These are phyloP conservation scores for Saprolegnia parasitica DNA, from an alignment of 352 stramenopile species.

Conservation along the genomic window DNA sequence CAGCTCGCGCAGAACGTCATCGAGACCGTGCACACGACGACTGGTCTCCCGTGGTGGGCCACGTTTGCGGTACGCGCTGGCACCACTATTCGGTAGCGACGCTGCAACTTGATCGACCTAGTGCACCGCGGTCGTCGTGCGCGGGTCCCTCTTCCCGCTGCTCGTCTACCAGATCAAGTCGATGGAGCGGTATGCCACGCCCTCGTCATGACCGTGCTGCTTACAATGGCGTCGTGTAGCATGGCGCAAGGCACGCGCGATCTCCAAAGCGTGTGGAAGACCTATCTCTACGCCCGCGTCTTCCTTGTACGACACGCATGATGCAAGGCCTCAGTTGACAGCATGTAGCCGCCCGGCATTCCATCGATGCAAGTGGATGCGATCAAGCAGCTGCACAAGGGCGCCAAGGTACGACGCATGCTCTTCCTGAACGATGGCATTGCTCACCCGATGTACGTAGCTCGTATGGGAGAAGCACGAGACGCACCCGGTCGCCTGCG, in stretches of 20 bases:
- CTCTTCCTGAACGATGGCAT: neutral
- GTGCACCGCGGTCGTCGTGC: slow-evolving; percentile 59
- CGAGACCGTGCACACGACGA: slow-evolving; percentile 57
- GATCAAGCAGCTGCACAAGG: slow-evolving; percentile 45
- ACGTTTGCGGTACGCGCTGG: slow-evolving; percentile 45
- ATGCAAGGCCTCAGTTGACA: neutral
- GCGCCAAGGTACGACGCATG: slow-evolving; percentile 35
- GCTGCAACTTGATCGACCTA: slow-evolving; percentile 18
- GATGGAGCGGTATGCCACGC: slow-evolving; percentile 46
- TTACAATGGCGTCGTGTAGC: slow-evolving; percentile 19
- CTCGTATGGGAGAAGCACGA: slow-evolving; percentile 72
- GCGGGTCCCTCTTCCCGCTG: slow-evolving; percentile 61
- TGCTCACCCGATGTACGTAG: slow-evolving; percentile 15
- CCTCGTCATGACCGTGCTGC: neutral
- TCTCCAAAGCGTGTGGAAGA: slow-evolving; percentile 60
- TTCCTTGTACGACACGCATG: slow-evolving; percentile 44
- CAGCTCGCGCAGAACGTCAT: slow-evolving; percentile 55
- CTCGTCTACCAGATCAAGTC: slow-evolving; percentile 68
- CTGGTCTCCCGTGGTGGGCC: slow-evolving; percentile 71
- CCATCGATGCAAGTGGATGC: slow-evolving; percentile 47
- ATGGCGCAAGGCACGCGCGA: slow-evolving; percentile 52
- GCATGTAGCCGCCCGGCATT: slow-evolving; percentile 38
- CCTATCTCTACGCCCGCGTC: slow-evolving; percentile 66
- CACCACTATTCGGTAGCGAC: neutral
- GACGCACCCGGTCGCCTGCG: slow-evolving; percentile 57